Evolutionary conservation across 768 basidiomycete genomes (phyloP).

Genomic region (Leucosporidium yakuticum): DNA sequence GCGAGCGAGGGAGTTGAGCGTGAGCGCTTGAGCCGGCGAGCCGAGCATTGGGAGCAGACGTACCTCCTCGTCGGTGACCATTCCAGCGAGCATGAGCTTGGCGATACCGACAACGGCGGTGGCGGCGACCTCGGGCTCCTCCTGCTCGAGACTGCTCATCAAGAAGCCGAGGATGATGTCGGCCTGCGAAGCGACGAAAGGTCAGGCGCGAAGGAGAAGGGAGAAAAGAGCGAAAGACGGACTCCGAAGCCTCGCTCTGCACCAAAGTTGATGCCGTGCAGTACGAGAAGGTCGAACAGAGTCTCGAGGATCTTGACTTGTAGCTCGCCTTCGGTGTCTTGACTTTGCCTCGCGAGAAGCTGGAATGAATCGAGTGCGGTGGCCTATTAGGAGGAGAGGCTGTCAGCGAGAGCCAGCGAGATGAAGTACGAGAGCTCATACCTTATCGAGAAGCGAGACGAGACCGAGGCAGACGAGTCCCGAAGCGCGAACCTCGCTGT

Average conservation of each 20-base stretch:
- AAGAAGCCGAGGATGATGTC: constrained; percentile 64
- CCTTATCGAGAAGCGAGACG: constrained; percentile 77
- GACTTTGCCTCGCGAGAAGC: constrained; percentile 71
- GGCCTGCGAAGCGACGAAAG: constrained; percentile 3
- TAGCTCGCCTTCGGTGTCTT: constrained; percentile 52
- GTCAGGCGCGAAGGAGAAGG: not conserved
- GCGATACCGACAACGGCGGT: constrained; percentile 69
- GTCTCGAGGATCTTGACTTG: constrained; percentile 65
- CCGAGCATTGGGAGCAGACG: constrained; percentile 28
- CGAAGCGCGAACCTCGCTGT: constrained; percentile 69
- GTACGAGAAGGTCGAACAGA: constrained; percentile 79
- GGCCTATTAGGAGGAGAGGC: constrained; percentile 41
- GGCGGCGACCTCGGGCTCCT: constrained; percentile 60
- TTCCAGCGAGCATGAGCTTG: constrained; percentile 75
- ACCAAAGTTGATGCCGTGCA: constrained; percentile 63
- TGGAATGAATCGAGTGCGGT: constrained; percentile 61
- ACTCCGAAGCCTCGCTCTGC: constrained; percentile 34
- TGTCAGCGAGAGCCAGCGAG: not conserved
- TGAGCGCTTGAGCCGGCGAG: not conserved
- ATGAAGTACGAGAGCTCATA: constrained; percentile 35
- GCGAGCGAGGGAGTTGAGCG: not conserved
- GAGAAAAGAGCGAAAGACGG: not conserved
- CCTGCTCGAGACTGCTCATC: constrained; percentile 55
- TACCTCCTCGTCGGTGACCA: constrained; percentile 67
- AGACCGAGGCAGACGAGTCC: constrained; percentile 73